Base-by-base conservation (phyloP, 106 monocot species). In the Hemerocallis citrina region DNA sequence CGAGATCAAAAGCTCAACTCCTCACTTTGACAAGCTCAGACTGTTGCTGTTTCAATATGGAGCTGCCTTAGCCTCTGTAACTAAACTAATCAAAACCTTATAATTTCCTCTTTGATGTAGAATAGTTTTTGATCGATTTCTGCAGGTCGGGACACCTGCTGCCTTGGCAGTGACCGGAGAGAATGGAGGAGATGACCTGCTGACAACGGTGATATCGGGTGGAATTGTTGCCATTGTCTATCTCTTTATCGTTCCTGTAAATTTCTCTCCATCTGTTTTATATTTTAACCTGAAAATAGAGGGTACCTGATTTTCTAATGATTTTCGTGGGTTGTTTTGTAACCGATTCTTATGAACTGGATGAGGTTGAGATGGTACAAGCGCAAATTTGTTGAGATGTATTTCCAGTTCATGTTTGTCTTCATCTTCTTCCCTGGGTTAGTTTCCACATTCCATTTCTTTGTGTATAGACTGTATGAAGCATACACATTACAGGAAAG, bases 291-390 rank as follows among this genome's bases (percentile, higher is more conserved):
- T 41, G 15, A 47, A 21, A 4, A 21, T 3, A 47, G 47, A 47
- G 19, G 47, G 21, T 25, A 19, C 17, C n/a, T 64, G n/a, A n/a
- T n/a, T n/a, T n/a, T n/a, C n/a, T n/a, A n/a, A n/a, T n/a, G n/a
- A n/a, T n/a, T n/a, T n/a, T n/a, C 33, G 19, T 4, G 27, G 27
- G 31, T 15, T 47, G 31, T 13, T 29, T 63, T 72, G 57, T 74
- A 93, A 85, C 93, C 93, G n/a, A 74, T 93, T 40, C 68, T 93
- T 36, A 62, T 93, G 84, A 82, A 93, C 67, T 93, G 85, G 93
- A 60, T 93, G 65, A 85, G 93, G 74, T 27, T 82, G 63, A 81
- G 89, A 65, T 93, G 93, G 89, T 93, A 74, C 79, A 89, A 89
- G 67, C 81, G 93, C 57, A 85, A 88, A 62, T 82, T 93, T 65